Evolutionary conservation across 257 asterid species (phyloP).

Genomic region (Haberlea rhodopensis): DNA sequence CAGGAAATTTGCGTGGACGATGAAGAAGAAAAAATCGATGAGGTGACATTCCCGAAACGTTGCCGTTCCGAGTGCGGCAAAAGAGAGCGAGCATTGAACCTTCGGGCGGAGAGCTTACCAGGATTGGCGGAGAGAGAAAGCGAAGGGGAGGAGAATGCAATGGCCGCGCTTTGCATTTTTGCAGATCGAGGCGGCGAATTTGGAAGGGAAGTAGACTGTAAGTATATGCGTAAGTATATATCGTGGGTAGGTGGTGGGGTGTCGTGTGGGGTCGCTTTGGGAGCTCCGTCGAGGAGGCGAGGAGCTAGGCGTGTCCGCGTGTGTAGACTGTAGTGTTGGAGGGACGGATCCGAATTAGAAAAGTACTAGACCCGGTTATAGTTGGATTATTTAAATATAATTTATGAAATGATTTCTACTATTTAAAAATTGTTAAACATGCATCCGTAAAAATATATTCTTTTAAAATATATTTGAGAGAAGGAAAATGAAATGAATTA

Average conservation of each 20-base stretch:
- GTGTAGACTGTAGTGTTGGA: too few relatives aligned
- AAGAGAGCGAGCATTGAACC: conserved; percentile 23
- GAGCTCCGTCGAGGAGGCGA: conserved; percentile 36
- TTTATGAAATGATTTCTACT: too few relatives aligned
- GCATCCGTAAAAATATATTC: too few relatives aligned
- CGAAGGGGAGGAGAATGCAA: conserved; percentile 55
- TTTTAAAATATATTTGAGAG: too few relatives aligned
- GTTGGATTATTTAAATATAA: too few relatives aligned
- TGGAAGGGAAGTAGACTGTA: conserved; percentile 1
- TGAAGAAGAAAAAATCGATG: conserved; percentile 20
- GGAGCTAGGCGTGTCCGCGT: too few relatives aligned
- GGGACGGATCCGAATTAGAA: too few relatives aligned
- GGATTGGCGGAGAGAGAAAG: conserved; percentile 36
- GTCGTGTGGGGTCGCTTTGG: conserved; percentile 17
- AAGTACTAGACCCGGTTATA: too few relatives aligned
- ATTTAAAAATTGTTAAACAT: too few relatives aligned
- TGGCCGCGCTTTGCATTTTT: conserved; percentile 65
- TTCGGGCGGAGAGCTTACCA: conserved; percentile 24
- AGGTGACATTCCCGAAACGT: conserved; percentile 22
- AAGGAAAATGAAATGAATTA: too few relatives aligned
- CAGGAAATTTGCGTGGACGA: conserved; percentile 35
- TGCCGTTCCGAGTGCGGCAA: conserved; percentile 11
- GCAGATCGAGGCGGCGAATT: conserved; percentile 4
- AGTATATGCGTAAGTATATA: not conserved
- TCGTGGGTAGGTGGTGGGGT: conserved; percentile 2